phyloP scores from a whole-genome alignment of 2,329 filamentous ascomycete species.

The Diaporthe sp. region DNA sequence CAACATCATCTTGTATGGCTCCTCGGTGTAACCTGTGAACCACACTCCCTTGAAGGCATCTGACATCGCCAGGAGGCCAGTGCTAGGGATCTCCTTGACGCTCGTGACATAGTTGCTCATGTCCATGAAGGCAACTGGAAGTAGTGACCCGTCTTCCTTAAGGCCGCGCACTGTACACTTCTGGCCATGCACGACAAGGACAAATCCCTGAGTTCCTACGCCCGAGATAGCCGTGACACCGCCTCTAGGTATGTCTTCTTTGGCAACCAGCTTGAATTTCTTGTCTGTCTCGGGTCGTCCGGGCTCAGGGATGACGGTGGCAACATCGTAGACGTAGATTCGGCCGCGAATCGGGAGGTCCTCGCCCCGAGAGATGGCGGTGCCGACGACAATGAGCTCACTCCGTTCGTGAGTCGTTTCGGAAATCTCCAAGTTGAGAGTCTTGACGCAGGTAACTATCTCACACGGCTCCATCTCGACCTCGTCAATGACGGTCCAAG shows the following conservation, averaged over 20 bases:
- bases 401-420: conserved; percentile 90
- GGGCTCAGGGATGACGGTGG: conserved; percentile 90
- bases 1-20: conserved; percentile 94
- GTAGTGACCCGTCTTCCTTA: conserved; percentile 91
- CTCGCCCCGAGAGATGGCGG: conserved; percentile 87
- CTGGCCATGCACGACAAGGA: conserved; percentile 92
- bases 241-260: conserved; percentile 91
- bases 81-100: conserved; percentile 85
- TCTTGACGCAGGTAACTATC: conserved; percentile 83
- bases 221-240: conserved; percentile 89
- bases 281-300: conserved; percentile 87
- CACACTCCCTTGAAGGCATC: conserved; percentile 95
- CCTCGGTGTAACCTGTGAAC: conserved; percentile 97
- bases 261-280: conserved; percentile 86
- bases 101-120: conserved; percentile 94
- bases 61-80: conserved; percentile 87
- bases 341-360: conserved; percentile 88
- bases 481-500: conserved; percentile 83
- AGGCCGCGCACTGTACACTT: conserved; percentile 97
- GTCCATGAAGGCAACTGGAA: conserved; percentile 97
- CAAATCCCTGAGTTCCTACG: conserved; percentile 87
- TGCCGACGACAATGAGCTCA: conserved; percentile 86
- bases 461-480: conserved; percentile 81
- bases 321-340: conserved; percentile 92
- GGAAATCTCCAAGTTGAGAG: conserved; percentile 88